phyloP scores from a whole-genome alignment of 2,329 filamentous ascomycete genomes.

The Botrytis squamosa region DNA sequence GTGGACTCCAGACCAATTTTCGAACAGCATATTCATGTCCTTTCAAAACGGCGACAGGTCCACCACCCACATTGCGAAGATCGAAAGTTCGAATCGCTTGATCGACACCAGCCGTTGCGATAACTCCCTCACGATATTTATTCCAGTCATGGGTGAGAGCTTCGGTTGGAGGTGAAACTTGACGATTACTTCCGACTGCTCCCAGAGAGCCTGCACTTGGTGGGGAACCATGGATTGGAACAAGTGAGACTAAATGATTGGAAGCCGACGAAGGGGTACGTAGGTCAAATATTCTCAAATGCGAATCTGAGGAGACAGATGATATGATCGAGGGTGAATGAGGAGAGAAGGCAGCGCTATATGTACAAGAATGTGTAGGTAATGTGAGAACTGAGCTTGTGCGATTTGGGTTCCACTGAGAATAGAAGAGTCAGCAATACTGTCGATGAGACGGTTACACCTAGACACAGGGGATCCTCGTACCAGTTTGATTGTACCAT shows the following conservation, averaged over 20 bases:
- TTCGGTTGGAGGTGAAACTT: slow-evolving; percentile 52
- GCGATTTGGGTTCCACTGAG: slow-evolving; percentile 78
- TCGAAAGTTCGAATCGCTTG: slow-evolving; percentile 86
- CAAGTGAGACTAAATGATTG: slow-evolving; percentile 80
- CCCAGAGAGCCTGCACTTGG: slow-evolving; percentile 32
- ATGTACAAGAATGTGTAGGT: slow-evolving; percentile 90
- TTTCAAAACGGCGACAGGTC: slow-evolving; percentile 69
- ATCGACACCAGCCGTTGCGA: slow-evolving; percentile 90
- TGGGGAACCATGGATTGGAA: slow-evolving; percentile 74
- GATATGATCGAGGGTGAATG: slow-evolving; percentile 83
- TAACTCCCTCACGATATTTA: slow-evolving; percentile 83
- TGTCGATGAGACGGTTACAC: background rate
- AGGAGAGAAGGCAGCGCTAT: slow-evolving; percentile 87
- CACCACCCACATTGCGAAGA: slow-evolving; percentile 70
- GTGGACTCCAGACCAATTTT: slow-evolving; percentile 86
- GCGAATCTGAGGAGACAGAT: slow-evolving; percentile 83
- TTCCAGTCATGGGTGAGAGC: slow-evolving; percentile 98
- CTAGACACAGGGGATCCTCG: slow-evolving; percentile 29
- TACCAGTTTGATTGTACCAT: slow-evolving; percentile 88
- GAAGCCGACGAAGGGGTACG: slow-evolving; percentile 80
- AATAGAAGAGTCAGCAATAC: slow-evolving; percentile 12
- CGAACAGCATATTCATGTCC: slow-evolving; percentile 92
- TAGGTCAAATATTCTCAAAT: slow-evolving; percentile 88
- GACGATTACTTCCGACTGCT: slow-evolving; percentile 34
- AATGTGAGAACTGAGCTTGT: slow-evolving; percentile 76